Percentiles rank a stretch among this genome's conserved stretches.
These are phyloP conservation scores for Aquilaria agallochum DNA, from an alignment of 441 rosid species.

Conservation along the genomic window DNA sequence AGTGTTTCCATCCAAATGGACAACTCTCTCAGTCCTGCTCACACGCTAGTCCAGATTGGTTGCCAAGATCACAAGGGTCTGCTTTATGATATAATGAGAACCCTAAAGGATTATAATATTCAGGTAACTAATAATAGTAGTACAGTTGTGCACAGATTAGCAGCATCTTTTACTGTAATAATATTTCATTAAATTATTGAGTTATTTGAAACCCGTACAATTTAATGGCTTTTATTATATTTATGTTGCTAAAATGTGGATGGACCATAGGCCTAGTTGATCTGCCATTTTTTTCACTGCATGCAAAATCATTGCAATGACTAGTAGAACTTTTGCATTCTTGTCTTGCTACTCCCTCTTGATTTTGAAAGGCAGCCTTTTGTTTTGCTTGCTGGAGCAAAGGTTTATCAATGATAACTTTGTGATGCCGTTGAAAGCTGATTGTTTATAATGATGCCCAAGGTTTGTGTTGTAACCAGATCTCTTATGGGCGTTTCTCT, in stretches of 20 bases:
- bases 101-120: slow-evolving; percentile 81
- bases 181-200: neutral
- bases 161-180: slow-evolving; percentile 11
- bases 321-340: no score
- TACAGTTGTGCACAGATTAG: neutral
- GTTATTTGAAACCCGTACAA: no score
- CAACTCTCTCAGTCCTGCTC: slow-evolving; percentile 75
- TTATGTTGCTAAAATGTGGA: no score
- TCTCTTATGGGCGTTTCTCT: slow-evolving; percentile 85
- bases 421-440: no score
- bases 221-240: no score
- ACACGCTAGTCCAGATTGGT: slow-evolving; percentile 76
- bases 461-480: slow-evolving; percentile 32
- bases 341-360: no score
- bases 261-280: no score
- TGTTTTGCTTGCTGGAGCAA: no score
- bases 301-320: no score
- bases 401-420: no score
- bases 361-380: no score
- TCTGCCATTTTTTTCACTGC: no score
- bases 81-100: slow-evolving; percentile 86
- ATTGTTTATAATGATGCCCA: neutral
- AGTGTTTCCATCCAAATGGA: slow-evolving; percentile 62
- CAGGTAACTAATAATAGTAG: slow-evolving; percentile 43
- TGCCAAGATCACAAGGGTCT: slow-evolving; percentile 94